Evolutionary conservation across 1,139 yeast species (phyloP).

Genomic region (Candida mesenterica): DNA sequence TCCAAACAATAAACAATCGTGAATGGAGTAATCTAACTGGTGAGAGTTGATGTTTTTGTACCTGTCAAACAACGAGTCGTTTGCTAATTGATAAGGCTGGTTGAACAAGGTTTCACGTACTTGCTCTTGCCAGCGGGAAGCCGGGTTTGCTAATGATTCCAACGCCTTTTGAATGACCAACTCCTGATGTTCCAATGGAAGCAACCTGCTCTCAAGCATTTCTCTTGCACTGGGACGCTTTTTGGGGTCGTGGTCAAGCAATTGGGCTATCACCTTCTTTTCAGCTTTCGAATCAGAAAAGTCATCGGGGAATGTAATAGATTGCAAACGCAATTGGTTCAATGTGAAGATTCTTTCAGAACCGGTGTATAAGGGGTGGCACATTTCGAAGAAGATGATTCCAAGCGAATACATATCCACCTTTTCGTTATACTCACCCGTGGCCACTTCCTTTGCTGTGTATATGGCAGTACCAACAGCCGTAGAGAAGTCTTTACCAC

Average conservation of each 20-base stretch:
- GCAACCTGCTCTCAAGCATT: conserved; percentile 71
- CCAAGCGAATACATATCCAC: conserved; percentile 97
- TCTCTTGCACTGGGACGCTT: conserved; percentile 75
- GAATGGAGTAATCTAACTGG: conserved; percentile 20
- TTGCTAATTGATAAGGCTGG: conserved; percentile 79
- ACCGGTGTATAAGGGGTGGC: conserved; percentile 75
- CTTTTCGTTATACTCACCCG: conserved; percentile 81
- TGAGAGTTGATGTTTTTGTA: conserved; percentile 22
- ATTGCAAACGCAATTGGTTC: conserved; percentile 55
- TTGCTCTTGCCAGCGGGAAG: conserved; percentile 92
- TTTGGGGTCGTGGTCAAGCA: conserved; percentile 77
- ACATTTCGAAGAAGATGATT: conserved; percentile 92
- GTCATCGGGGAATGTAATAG: conserved; percentile 64
- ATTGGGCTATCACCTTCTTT: conserved; percentile 57
- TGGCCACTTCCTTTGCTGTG: conserved; percentile 84
- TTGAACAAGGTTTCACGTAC: conserved; percentile 82
- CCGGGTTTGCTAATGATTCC: conserved; percentile 79
- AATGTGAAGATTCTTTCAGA: conserved; percentile 87
- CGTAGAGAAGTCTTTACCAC: conserved; percentile 78
- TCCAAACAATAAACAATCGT: conserved; percentile 44
- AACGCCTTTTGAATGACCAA: conserved; percentile 86
- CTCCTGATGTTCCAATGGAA: conserved; percentile 89
- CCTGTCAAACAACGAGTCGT: conserved; percentile 76
- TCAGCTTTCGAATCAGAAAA: conserved; percentile 59
- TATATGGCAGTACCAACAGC: conserved; percentile 92